A percentile compares a stretch with the other conserved stretches of the same genome.
Evolutionary conservation across 345 rosid genomes (phyloP).

Genomic region (Salix brachista): DNA sequence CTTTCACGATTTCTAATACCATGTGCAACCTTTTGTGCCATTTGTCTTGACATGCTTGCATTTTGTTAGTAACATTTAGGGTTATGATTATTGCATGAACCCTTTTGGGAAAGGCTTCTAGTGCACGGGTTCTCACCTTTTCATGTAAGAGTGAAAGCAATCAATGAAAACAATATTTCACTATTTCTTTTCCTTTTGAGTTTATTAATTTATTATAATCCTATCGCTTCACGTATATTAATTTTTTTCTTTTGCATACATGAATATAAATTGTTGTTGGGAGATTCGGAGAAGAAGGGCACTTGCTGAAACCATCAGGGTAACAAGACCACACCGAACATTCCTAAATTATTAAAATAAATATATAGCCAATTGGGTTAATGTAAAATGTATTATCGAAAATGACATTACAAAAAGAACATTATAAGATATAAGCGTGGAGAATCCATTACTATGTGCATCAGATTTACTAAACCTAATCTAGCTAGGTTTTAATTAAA

Average conservation of each 20-base stretch:
- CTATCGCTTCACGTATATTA: background rate
- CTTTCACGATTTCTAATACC: constrained; percentile 8
- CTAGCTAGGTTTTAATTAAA: too few relatives aligned
- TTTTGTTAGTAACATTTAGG: background rate
- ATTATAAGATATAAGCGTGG: too few relatives aligned
- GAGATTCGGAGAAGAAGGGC: background rate
- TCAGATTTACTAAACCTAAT: too few relatives aligned
- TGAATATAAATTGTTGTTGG: background rate
- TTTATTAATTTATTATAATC: too few relatives aligned
- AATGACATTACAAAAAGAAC: too few relatives aligned
- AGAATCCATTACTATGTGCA: too few relatives aligned
- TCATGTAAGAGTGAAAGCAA: background rate
- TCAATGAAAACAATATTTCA: background rate
- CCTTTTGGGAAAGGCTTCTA: background rate
- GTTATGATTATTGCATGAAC: background rate
- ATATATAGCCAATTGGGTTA: background rate
- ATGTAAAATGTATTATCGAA: background rate
- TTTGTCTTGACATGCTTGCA: constrained; percentile 1
- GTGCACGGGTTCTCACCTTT: background rate
- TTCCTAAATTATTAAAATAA: background rate
- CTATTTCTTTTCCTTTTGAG: background rate
- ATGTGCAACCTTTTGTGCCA: background rate
- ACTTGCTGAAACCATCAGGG: background rate
- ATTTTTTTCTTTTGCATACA: background rate
- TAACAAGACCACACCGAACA: background rate